A percentile compares a stretch with the other conserved stretches of the same genome.
Evolutionary conservation across 345 rosid species (phyloP).

Genomic region (Eucalyptus pauciflora): DNA sequence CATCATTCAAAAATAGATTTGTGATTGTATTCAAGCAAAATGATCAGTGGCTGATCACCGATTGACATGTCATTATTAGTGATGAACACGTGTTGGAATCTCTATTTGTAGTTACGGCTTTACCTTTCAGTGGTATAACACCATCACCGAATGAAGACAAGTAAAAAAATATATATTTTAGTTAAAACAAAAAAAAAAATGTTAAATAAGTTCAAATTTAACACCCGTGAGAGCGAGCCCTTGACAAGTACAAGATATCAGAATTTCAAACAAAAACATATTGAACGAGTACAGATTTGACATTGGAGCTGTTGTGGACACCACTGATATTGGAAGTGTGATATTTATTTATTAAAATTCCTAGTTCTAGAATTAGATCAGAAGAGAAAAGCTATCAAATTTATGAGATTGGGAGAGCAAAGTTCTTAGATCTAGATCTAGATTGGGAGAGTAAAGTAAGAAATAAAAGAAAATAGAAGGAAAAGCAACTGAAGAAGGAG

Average conservation of each 20-base stretch:
- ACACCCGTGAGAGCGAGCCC: rapidly evolving
- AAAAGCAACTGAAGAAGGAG: background rate
- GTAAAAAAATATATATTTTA: no score
- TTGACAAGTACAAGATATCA: no score
- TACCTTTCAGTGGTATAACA: rapidly evolving
- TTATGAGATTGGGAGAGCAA: background rate
- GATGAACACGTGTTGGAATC: background rate
- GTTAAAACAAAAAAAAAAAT: no score
- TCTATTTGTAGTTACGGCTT: rapidly evolving
- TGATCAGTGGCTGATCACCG: rapidly evolving
- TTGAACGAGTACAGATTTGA: rapidly evolving
- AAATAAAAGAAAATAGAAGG: background rate
- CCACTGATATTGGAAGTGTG: rapidly evolving
- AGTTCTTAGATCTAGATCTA: background rate
- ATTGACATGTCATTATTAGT: no score
- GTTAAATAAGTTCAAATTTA: no score
- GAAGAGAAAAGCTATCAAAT: background rate
- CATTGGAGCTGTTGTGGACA: rapidly evolving
- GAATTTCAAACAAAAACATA: background rate
- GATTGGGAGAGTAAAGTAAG: background rate
- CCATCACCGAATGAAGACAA: rapidly evolving
- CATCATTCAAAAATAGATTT: background rate
- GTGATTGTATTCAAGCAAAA: background rate
- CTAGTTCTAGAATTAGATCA: background rate
- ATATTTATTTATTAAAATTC: background rate